Conservation (phyloP, 176 grass and related monocot species). For the Oryza meridionalis region DNA sequence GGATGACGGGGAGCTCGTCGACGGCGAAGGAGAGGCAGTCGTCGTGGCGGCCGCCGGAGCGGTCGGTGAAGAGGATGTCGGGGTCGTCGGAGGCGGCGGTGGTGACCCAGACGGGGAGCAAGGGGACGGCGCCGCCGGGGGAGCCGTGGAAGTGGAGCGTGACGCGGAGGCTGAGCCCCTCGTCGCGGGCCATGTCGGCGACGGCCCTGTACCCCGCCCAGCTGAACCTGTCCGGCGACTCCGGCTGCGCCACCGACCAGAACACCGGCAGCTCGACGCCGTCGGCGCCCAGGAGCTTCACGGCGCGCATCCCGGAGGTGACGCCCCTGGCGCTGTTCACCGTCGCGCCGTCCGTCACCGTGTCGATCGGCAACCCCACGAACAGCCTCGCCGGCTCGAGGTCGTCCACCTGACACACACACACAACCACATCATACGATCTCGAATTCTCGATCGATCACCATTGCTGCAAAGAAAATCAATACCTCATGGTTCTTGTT, state of each 20-base stretch:
- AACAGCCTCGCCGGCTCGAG: conserved; percentile 48
- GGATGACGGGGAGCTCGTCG: conserved; percentile 70
- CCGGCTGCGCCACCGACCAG: conserved; percentile 70
- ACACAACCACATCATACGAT: neutral
- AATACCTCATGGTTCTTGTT: conserved; percentile 1
- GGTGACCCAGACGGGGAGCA: conserved; percentile 59
- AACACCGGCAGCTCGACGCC: conserved; percentile 91
- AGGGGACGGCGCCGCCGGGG: conserved; percentile 16
- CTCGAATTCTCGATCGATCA: neutral
- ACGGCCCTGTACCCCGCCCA: conserved; percentile 65
- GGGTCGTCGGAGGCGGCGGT: conserved; percentile 48
- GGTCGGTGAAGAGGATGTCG: conserved; percentile 77
- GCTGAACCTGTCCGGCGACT: conserved; percentile 50
- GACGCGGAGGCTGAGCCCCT: conserved; percentile 68
- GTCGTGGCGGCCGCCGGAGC: conserved; percentile 33
- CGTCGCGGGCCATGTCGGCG: conserved; percentile 70
- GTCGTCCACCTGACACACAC: conserved; percentile 42
- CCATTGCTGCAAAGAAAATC: neutral
- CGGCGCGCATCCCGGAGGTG: conserved; percentile 63
- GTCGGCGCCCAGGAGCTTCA: conserved; percentile 68
- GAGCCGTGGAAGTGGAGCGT: conserved; percentile 64
- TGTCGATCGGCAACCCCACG: conserved; percentile 77
- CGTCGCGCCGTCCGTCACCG: conserved; percentile 45
- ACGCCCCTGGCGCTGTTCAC: conserved; percentile 66
- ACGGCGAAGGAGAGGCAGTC: conserved; percentile 86